phyloP scores from a whole-genome alignment of 768 basidiomycete genomes.

The Pisolithus microcarpus region DNA sequence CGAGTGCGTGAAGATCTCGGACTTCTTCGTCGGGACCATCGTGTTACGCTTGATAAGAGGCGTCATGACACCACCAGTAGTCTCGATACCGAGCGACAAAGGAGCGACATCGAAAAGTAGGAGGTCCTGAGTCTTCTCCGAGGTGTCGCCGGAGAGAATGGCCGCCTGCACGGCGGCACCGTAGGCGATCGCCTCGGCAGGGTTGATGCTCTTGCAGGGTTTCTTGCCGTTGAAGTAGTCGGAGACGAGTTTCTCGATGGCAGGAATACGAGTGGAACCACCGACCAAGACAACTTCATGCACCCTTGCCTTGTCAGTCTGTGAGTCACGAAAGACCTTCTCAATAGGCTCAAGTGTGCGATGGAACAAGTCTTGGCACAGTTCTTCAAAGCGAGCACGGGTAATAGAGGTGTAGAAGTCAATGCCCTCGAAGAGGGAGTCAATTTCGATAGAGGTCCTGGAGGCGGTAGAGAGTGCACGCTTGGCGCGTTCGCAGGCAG shows the following conservation, averaged over 20 bases:
- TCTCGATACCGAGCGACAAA: slow-evolving; percentile 91
- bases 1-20: slow-evolving; percentile 68
- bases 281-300: slow-evolving; percentile 33
- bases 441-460: slow-evolving; percentile 44
- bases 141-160: slow-evolving; percentile 37
- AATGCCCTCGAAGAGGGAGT: slow-evolving; percentile 50
- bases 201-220: slow-evolving; percentile 86
- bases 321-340: slow-evolving; percentile 65
- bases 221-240: slow-evolving; percentile 65
- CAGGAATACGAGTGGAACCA: slow-evolving; percentile 56
- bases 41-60: background rate
- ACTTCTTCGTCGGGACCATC: background rate
- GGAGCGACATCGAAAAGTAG: slow-evolving; percentile 94
- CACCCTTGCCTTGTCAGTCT: slow-evolving; percentile 61
- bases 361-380: slow-evolving; percentile 64
- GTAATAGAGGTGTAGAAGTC: slow-evolving; percentile 64
- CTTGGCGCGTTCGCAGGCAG: no score
- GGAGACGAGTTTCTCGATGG: slow-evolving; percentile 40
- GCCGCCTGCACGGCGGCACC: slow-evolving; percentile 67
- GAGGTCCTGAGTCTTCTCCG: slow-evolving; percentile 89
- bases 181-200: slow-evolving; percentile 69
- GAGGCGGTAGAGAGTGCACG: slow-evolving; percentile 35
- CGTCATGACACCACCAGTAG: slow-evolving; percentile 35
- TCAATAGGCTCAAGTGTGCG: slow-evolving; percentile 71
- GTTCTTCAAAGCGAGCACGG: slow-evolving; percentile 65